Evolutionary conservation across 345 rosid genomes (phyloP).

Genomic region (Erodium maritimum): DNA sequence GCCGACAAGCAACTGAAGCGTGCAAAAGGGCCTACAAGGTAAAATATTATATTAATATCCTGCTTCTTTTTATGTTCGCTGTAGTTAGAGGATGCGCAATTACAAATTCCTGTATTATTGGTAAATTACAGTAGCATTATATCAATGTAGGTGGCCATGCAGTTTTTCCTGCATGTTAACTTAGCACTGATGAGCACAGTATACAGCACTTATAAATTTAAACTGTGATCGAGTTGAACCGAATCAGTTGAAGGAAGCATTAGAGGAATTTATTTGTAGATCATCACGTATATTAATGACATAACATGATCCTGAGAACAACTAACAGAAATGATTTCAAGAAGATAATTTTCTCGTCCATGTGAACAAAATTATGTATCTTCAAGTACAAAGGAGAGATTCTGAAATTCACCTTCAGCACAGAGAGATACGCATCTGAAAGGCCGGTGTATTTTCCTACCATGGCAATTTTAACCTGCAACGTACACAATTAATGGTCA

Average conservation of each 20-base stretch:
- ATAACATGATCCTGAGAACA: too few species aligned
- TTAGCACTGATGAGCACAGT: not conserved
- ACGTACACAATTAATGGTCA: constrained; percentile 4
- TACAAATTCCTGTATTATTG: too few species aligned
- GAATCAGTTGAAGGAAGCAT: not conserved
- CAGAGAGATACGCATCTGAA: constrained; percentile 86
- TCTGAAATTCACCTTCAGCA: constrained; percentile 40
- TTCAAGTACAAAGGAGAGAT: not conserved
- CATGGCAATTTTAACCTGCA: constrained; percentile 83
- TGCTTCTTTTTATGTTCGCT: not conserved
- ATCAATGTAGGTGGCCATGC: not conserved
- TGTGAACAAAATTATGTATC: not conserved
- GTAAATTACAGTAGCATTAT: too few species aligned
- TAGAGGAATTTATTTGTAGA: not conserved
- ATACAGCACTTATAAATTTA: not conserved
- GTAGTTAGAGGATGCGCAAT: not conserved
- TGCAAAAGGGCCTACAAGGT: constrained; percentile 81
- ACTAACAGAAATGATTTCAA: not conserved
- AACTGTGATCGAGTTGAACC: too few species aligned
- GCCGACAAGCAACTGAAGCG: constrained; percentile 61
- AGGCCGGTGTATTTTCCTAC: constrained; percentile 93
- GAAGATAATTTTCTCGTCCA: not conserved
- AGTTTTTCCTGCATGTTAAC: not conserved
- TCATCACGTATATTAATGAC: not conserved
- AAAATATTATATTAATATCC: not conserved